phyloP scores from a whole-genome alignment of 1,139 yeast species.

The Diutina sp. region DNA sequence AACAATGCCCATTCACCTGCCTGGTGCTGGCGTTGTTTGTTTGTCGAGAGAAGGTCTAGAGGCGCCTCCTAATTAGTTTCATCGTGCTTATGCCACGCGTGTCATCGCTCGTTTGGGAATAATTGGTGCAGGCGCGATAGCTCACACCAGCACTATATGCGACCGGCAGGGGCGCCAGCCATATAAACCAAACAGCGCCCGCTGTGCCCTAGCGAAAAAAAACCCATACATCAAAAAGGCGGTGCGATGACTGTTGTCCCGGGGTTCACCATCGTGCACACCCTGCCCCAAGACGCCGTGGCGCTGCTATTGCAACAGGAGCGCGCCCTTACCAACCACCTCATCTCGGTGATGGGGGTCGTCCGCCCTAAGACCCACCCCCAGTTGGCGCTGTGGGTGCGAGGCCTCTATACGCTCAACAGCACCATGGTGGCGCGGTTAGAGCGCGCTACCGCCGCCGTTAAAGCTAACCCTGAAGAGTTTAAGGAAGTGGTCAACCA shows the following conservation, averaged over 20 bases:
- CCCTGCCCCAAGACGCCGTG: neutral
- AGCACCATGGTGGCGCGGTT: neutral
- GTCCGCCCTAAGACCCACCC: neutral
- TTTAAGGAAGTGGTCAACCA: neutral
- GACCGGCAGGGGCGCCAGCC: neutral
- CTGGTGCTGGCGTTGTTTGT: no score
- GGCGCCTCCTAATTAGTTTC: no score
- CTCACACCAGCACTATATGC: neutral
- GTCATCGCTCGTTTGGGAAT: neutral
- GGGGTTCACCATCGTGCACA: constrained; percentile 1
- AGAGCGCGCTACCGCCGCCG: neutral
- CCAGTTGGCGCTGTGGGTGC: neutral
- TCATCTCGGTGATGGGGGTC: neutral
- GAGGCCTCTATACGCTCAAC: neutral
- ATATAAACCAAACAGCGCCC: neutral
- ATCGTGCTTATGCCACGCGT: neutral
- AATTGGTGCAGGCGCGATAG: neutral
- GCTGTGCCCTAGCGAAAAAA: neutral
- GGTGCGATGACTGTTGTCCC: neutral
- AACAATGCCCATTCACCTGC: no score
- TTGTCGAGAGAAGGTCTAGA: no score
- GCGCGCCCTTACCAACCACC: neutral
- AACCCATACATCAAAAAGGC: neutral
- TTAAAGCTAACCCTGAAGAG: neutral
- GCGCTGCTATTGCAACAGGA: constrained; percentile 1